Evolutionary conservation across 2,329 filamentous ascomycete genomes (phyloP).

Genomic region (Fusarium haematococcum): DNA sequence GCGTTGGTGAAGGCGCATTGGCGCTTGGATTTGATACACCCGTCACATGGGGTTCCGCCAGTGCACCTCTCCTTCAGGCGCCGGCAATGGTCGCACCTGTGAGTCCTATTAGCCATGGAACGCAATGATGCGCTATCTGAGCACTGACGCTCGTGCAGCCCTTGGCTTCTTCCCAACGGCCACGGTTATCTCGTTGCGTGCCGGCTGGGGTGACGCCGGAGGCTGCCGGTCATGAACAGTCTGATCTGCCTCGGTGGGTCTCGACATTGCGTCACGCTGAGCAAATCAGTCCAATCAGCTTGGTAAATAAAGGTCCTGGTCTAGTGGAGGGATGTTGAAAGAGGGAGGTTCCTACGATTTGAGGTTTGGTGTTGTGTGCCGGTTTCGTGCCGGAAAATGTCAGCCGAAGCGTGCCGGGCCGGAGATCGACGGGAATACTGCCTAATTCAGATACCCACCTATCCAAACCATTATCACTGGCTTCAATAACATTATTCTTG

Average conservation of each 20-base stretch:
- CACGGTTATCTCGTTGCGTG: neutral
- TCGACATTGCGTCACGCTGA: neutral
- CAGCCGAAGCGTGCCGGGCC: neutral
- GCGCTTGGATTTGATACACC: conserved; percentile 12
- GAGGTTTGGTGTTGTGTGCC: neutral
- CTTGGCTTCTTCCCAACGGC: neutral
- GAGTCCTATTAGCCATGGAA: neutral
- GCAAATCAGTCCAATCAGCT: neutral
- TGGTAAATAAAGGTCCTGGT: neutral
- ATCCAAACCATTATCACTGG: neutral
- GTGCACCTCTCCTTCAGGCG: conserved; percentile 29
- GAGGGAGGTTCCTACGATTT: neutral
- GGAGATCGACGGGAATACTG: neutral
- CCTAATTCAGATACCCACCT: neutral
- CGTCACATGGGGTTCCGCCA: conserved; percentile 19
- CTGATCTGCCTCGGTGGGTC: neutral
- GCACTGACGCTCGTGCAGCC: neutral
- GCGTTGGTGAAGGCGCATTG: conserved; percentile 19
- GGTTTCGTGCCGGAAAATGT: neutral
- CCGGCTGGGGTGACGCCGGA: neutral
- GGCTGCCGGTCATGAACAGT: neutral
- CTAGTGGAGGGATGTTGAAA: neutral
- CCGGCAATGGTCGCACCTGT: conserved; percentile 24
- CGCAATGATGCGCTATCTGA: neutral
- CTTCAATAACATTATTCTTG: neutral